Evolutionary conservation across 805 yeast species (phyloP), one percentile per base, ranked within the genome.

Genomic region (Zygosaccharomyces lentus): DNA sequence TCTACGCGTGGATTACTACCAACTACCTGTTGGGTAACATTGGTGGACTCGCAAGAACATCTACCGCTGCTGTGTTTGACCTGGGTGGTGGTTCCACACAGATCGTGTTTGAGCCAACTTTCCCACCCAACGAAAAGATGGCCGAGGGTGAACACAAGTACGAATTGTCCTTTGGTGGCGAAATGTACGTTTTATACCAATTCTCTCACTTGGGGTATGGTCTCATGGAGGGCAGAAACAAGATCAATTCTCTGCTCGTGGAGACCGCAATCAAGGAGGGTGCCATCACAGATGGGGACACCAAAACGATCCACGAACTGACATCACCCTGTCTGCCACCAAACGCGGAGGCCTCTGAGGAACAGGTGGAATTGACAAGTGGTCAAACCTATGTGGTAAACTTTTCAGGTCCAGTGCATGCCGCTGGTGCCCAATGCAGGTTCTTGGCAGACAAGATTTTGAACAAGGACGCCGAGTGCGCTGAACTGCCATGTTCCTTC

Each of bases 51-150:
- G 82, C 78, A 34, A 84, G 83, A 66, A 65, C 70, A 21, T 89
- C 96, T 25, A 93, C 99, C 9, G 96, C 95, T 41, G 99, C 98
- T 17, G 96, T 93, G 9, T 93, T 93, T 61, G 99, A 93, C 67
- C 77, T 93, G 49, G 99, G 99, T 57, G 99, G 99, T 60, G 98
- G 98, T 3, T 88, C 97, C 6, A 93, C 99, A 10, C 99, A 95
- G 71, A 89, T 93, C 70, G 99, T 93, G 6, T 93, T 93, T 66
- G 98, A 93, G 73, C 99, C 99, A 17, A 76, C 76, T n/a, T 81
- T 81, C 62, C 67, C 72, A 43, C 72, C 78, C 36, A 74, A 75
- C 38, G 84, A 82, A 57, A 63, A 72, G 53, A 78, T 91, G 84
- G 69, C 76, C 39, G 89, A 82, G 9, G 96, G 97, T 48, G 97